Conservation (phyloP, 306 rosid species). For the Betula pendula region DNA sequence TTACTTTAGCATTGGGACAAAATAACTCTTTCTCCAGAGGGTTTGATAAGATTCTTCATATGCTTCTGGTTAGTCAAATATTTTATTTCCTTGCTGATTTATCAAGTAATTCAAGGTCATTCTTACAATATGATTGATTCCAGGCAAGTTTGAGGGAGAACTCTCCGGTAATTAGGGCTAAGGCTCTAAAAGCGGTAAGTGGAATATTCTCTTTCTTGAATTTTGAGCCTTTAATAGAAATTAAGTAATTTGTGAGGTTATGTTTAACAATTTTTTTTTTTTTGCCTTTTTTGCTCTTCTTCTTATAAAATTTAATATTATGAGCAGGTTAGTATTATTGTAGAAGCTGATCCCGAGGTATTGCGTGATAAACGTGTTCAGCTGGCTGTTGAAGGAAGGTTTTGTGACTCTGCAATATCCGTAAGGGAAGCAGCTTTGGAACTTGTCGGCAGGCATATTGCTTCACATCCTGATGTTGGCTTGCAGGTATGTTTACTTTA, state of each 20-base stretch:
- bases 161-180: constrained; percentile 89
- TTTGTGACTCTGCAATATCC: constrained; percentile 92
- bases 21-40: constrained; percentile 92
- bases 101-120: constrained; percentile 17
- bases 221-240: constrained; percentile 24
- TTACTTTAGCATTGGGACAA: constrained; percentile 79
- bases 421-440: constrained; percentile 99
- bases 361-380: constrained; percentile 85
- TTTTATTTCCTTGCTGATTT: constrained; percentile 28
- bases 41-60: constrained; percentile 84
- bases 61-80: constrained; percentile 79
- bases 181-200: constrained; percentile 93
- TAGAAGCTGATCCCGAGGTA: constrained; percentile 99
- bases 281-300: background rate
- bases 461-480: constrained; percentile 99
- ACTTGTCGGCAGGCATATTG: constrained; percentile 98
- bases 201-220: constrained; percentile 8
- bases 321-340: constrained; percentile 93
- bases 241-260: constrained; percentile 18
- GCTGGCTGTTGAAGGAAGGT: constrained; percentile 91
- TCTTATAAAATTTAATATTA: constrained; percentile 24
- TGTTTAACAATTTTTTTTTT: constrained; percentile 5
- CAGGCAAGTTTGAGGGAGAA: constrained; percentile 90
- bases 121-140: constrained; percentile 20
- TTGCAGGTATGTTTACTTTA: constrained; percentile 65